Evolutionary conservation across 2,329 filamentous ascomycete species (phyloP).

Genomic region (Stachybotrys echinatus): DNA sequence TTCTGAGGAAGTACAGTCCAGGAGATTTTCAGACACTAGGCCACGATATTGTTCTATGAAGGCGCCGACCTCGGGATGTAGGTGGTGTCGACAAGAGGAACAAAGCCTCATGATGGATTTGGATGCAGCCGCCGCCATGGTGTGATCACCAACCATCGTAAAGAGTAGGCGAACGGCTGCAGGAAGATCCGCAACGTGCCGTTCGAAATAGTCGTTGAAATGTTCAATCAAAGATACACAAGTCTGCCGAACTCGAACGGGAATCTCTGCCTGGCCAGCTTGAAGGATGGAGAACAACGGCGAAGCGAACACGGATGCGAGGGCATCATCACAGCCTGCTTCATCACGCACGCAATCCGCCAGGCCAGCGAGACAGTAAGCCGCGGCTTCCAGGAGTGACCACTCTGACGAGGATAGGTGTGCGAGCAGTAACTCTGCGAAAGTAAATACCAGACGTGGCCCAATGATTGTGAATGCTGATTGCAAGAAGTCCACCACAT

Average conservation of each 20-base stretch:
- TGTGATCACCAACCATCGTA: constrained; percentile 56
- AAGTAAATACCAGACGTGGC: constrained; percentile 48
- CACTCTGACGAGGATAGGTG: constrained; percentile 45
- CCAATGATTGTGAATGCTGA: constrained; percentile 62
- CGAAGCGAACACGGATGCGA: constrained; percentile 58
- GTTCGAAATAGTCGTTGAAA: constrained; percentile 72
- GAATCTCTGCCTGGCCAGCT: constrained; percentile 46
- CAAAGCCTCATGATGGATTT: constrained; percentile 71
- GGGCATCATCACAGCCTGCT: constrained; percentile 49
- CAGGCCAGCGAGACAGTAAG: constrained; percentile 60
- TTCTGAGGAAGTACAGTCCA: constrained; percentile 68
- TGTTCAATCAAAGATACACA: constrained; percentile 66
- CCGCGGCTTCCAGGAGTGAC: constrained; percentile 55
- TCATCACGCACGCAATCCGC: constrained; percentile 60
- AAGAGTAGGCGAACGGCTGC: constrained; percentile 71
- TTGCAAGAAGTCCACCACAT: constrained; percentile 73
- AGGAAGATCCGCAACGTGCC: constrained; percentile 61
- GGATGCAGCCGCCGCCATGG: constrained; percentile 63
- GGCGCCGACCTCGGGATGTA: constrained; percentile 61
- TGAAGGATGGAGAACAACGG: constrained; percentile 51
- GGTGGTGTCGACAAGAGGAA: constrained; percentile 64
- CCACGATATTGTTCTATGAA: constrained; percentile 68
- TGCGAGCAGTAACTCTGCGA: constrained; percentile 49
- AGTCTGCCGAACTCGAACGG: constrained; percentile 59
- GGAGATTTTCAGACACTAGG: constrained; percentile 46